These are phyloP conservation scores for Globisporangium polare DNA, from an alignment of 352 stramenopile genomes.

Conservation along the genomic window DNA sequence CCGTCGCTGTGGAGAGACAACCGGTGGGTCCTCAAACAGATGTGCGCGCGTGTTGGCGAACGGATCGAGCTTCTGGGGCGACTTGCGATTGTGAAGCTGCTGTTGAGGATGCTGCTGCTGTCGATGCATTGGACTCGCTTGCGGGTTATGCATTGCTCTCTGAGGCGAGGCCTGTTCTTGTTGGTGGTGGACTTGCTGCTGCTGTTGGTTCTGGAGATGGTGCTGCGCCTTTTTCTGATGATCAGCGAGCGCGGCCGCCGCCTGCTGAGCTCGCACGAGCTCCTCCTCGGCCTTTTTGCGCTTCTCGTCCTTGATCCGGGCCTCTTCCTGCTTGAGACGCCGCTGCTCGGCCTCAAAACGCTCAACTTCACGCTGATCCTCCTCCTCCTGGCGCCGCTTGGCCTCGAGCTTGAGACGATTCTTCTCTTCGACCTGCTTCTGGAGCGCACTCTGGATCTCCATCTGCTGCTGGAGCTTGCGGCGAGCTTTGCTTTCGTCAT, in stretches of 20 bases:
- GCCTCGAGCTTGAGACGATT: slow-evolving; percentile 53
- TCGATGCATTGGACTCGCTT: slow-evolving; percentile 6
- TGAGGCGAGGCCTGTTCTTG: slow-evolving; percentile 19
- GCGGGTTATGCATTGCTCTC: not conserved
- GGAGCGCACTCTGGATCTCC: slow-evolving; percentile 48
- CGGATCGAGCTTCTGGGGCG: slow-evolving; percentile 26
- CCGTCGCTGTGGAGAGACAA: not conserved
- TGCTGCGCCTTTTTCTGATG: slow-evolving; percentile 29
- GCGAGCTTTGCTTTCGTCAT: slow-evolving; percentile 5
- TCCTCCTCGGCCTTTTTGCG: slow-evolving; percentile 44
- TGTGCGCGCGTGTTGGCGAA: slow-evolving; percentile 51
- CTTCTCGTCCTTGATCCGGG: slow-evolving; percentile 43
- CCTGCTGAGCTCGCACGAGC: slow-evolving; percentile 33
- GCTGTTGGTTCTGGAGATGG: slow-evolving; percentile 1
- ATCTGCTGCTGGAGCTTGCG: slow-evolving; percentile 28
- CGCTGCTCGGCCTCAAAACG: slow-evolving; percentile 48
- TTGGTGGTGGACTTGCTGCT: slow-evolving; percentile 15
- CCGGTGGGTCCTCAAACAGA: slow-evolving; percentile 41
- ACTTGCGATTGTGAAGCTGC: not conserved
- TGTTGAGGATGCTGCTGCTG: slow-evolving; percentile 8
- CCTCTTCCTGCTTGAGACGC: slow-evolving; percentile 36
- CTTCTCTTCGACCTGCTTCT: slow-evolving; percentile 64
- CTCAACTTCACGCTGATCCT: slow-evolving; percentile 50
- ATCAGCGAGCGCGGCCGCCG: slow-evolving; percentile 23
- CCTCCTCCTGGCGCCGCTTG: slow-evolving; percentile 49